Evolutionary conservation across 148 eudicot genomes (phyloP).

Genomic region (Chenopodium quinoa): DNA sequence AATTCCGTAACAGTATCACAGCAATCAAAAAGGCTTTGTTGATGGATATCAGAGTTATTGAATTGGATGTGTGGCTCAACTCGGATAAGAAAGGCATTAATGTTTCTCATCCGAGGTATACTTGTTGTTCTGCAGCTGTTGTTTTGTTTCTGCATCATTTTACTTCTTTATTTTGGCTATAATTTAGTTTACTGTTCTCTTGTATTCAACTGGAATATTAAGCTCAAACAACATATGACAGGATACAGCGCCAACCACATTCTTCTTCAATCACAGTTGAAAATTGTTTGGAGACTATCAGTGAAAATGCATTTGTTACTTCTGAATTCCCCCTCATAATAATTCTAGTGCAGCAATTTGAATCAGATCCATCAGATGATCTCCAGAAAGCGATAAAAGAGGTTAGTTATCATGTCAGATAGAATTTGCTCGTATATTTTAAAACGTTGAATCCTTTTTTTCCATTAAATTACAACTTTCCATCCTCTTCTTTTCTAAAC

Average conservation of each 20-base stretch:
- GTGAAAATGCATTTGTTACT: conserved; percentile 49
- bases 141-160: not conserved
- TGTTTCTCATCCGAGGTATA: conserved; percentile 53
- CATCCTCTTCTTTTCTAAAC: not conserved
- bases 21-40: conserved; percentile 41
- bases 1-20: not conserved
- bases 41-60: conserved; percentile 52
- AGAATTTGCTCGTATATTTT: not conserved
- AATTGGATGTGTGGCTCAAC: conserved; percentile 52
- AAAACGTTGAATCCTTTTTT: too few species aligned
- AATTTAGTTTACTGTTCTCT: not conserved
- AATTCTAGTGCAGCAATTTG: conserved; percentile 64
- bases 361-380: conserved; percentile 6
- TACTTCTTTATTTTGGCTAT: not conserved
- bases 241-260: conserved; percentile 13
- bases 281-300: conserved; percentile 54
- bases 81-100: conserved; percentile 21
- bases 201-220: not conserved
- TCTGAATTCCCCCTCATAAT: conserved; percentile 63
- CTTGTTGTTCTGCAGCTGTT: not conserved
- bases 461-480: not conserved
- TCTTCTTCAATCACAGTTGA: conserved; percentile 45
- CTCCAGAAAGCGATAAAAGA: conserved; percentile 50
- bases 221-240: not conserved
- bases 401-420: conserved; percentile 22